Evolutionary conservation across 768 basidiomycete species (phyloP).

Genomic region (Ramaria rubella): DNA sequence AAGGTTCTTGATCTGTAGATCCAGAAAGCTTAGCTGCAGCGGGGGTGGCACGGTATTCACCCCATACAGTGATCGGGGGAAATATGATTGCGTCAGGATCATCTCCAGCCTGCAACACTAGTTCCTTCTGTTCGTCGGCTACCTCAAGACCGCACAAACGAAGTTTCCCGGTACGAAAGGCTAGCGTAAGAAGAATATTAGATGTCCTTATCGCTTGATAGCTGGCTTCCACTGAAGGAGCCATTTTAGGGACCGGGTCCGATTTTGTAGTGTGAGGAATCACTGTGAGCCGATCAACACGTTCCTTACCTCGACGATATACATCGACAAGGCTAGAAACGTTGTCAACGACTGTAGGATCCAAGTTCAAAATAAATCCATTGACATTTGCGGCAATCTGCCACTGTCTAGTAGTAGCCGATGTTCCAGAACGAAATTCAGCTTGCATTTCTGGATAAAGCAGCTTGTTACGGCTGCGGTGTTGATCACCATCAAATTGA

Average conservation of each 20-base stretch:
- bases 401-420: slow-evolving; percentile 43
- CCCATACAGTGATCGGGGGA: slow-evolving; percentile 75
- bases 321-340: slow-evolving; percentile 81
- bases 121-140: slow-evolving; percentile 31
- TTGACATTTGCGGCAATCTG: slow-evolving; percentile 66
- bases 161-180: slow-evolving; percentile 82
- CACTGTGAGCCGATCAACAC: slow-evolving; percentile 57
- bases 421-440: slow-evolving; percentile 52
- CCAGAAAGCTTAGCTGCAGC: slow-evolving; percentile 32
- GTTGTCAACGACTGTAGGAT: slow-evolving; percentile 71
- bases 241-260: slow-evolving; percentile 1
- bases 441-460: slow-evolving; percentile 79
- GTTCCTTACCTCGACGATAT: slow-evolving; percentile 73
- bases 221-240: slow-evolving; percentile 17
- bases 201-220: slow-evolving; percentile 44
- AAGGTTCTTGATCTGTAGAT: slow-evolving; percentile 36
- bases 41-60: slow-evolving; percentile 65
- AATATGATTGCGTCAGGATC: slow-evolving; percentile 61
- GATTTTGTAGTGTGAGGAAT: not conserved
- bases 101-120: slow-evolving; percentile 42
- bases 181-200: slow-evolving; percentile 57
- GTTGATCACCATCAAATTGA: slow-evolving; percentile 67
- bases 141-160: slow-evolving; percentile 53
- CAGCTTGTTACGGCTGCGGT: slow-evolving; percentile 64
- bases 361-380: slow-evolving; percentile 81